phyloP scores from a whole-genome alignment of 495 filamentous ascomycete species.

The Aspergillus panamensis region DNA sequence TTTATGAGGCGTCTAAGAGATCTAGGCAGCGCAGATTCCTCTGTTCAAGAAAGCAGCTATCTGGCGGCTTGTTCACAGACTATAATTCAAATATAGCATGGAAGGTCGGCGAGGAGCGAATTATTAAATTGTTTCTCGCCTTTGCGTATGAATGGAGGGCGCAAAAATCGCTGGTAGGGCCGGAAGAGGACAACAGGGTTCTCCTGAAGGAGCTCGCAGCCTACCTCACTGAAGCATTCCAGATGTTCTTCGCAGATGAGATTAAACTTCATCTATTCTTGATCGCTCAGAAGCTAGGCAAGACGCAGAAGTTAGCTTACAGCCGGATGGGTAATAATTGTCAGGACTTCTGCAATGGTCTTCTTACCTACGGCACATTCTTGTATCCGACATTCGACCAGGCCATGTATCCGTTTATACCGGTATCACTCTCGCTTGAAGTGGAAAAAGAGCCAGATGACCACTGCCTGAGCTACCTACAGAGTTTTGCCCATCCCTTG shows the following conservation, averaged over 20 bases:
- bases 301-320: conserved; percentile 12
- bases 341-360: conserved; percentile 11
- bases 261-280: background rate
- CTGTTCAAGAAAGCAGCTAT: conserved; percentile 11
- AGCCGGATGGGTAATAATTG: conserved; percentile 12
- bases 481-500: conserved; percentile 8
- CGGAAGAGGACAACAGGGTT: background rate
- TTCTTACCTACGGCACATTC: conserved; percentile 5
- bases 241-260: background rate
- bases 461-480: conserved; percentile 3
- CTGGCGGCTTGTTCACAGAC: conserved; percentile 7
- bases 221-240: background rate
- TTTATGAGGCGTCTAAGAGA: conserved; percentile 6
- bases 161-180: background rate
- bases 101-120: background rate
- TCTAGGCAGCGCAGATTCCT: conserved; percentile 5
- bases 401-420: conserved; percentile 9
- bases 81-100: background rate
- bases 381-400: conserved; percentile 1
- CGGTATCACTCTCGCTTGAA: conserved; percentile 1
- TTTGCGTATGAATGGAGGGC: background rate
- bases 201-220: background rate
- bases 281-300: conserved; percentile 4
- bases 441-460: conserved; percentile 1
- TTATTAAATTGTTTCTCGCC: background rate